Base-by-base conservation (phyloP, 352 stramenopile species). In the Phytophthora sansomeana region DNA sequence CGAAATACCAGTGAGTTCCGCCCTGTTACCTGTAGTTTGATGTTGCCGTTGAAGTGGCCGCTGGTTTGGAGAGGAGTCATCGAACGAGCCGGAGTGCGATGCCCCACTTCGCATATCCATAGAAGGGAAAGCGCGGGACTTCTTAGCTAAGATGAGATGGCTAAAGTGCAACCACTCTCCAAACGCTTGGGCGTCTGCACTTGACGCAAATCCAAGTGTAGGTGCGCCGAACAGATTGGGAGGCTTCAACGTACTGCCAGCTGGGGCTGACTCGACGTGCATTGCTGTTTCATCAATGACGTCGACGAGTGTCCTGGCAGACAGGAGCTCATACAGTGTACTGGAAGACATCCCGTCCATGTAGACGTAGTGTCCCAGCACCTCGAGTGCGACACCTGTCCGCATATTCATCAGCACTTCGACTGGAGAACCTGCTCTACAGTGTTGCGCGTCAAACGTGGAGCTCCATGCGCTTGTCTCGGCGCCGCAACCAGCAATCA, bases 91-190 rank as follows among this genome's bases (percentile, higher is more conserved):
- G 43, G 64, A 72, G 58, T 38, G 30, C 26, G 28, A 35, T 36
- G 21, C 14, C 16, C 26, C 64, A 47, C 49, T 72, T 72, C 57
- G 57, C 63, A 68, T 72, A 57, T 11, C 41, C 64, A 72, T 59
- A 72, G 58, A 67, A 52, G 55, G 53, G 61, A 17, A 17, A 49
- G 13, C 14, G 28, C 54, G 29, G 21, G 33, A 16, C 21, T 14
- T 50, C 21, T n/a, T 39, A 39, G 33, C 10, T 39, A n/a, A 39
- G 33, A 19, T 28, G 38, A 46, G 1, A 46, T 28, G 39, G n/a
- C n/a, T 36, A 29, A 64, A 54, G 54, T 55, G 55, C 54, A 68
- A 63, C 60, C 51, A 68, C 52, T 10, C 39, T 3, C 30, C 50
- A 61, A 50, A 17, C 59, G 38, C 41, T 28, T 62, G 8, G 35